Base-by-base conservation (phyloP, 1,284 basidiomycete genomes). In the Neonothopanus nambi region DNA sequence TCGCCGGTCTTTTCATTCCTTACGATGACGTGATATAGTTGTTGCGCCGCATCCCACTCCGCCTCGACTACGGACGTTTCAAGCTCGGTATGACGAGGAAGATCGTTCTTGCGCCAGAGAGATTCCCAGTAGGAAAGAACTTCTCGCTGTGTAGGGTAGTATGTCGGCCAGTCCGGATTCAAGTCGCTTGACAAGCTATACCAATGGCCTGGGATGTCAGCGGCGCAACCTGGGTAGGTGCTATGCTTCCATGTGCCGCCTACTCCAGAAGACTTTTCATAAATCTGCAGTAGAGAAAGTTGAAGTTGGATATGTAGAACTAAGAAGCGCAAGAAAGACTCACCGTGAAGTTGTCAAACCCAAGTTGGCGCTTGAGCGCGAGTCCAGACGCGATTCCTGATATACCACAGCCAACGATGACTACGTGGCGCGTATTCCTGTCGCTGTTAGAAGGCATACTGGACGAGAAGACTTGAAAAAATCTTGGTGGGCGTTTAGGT, bases 181-280 rank as follows among this genome's bases (percentile, higher is more conserved):
- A 58, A 60, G 17, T 64, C 62, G 17, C 49, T 56, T 5, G 65
- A 65, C 24, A 62, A 58, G 18, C 60, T 64, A 53, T 67, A 67
- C 59, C 64, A 65, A 47, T 61, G 61, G 3, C 50, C 54, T 3
- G 59, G 57, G 5, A 64, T 55, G 42, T 64, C 63, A 17, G 30
- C 17, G 17, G 41, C 42, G 17, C 50, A 50, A 24, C 48, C 48
- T 41, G 48, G 48, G 20, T 50, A 50, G 15, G 48, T 50, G 17
- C 56, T 56, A 38, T 52, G 47, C 24, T 43, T 50, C 58, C 58
- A 59, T 30, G 56, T 59, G 20, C 58, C 56, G 35, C 58, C 58
- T 13, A 59, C 48, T 17, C 37, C 49, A n/a, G 15, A 20, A 23
- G 58, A 46, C 21, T 57, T 54, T 47, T 59, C 58, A 39, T 48